Conservation (phyloP, 805 yeast genomes). For the Wickerhamomyces sydowiorum region DNA sequence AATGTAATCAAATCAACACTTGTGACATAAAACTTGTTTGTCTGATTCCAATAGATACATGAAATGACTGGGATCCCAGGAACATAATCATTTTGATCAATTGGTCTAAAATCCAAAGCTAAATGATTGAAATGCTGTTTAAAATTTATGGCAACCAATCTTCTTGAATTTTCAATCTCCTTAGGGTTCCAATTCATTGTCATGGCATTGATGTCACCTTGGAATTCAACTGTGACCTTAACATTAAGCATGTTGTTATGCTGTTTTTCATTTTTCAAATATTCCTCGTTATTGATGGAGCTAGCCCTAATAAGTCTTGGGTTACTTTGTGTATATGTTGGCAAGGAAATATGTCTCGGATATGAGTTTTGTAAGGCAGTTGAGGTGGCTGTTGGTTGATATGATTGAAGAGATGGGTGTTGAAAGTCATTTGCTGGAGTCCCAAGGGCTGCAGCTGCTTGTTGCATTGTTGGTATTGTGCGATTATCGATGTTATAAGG, state of each 20-base stretch:
- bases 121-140: constrained; percentile 28
- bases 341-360: not conserved
- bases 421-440: not conserved
- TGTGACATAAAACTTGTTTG: constrained; percentile 47
- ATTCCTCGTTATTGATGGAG: not conserved
- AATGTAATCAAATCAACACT: constrained; percentile 58
- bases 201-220: constrained; percentile 22
- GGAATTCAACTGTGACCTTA: constrained; percentile 12
- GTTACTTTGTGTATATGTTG: not conserved
- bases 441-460: constrained; percentile 7
- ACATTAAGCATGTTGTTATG: constrained; percentile 5
- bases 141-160: constrained; percentile 44
- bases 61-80: constrained; percentile 42
- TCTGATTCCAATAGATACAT: constrained; percentile 54
- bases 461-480: not conserved
- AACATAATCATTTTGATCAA: constrained; percentile 29
- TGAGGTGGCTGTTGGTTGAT: constrained; percentile 1
- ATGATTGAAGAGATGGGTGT: not conserved
- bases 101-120: constrained; percentile 33
- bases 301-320: constrained; percentile 3
- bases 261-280: not conserved
- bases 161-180: constrained; percentile 36
- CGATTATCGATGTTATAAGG: not conserved
- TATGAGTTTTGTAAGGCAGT: constrained; percentile 1
- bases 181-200: constrained; percentile 40